Evolutionary conservation across 805 yeast species (phyloP), one percentile per base, ranked within the genome.

Genomic region (Blastobotrys mokoenaii): DNA sequence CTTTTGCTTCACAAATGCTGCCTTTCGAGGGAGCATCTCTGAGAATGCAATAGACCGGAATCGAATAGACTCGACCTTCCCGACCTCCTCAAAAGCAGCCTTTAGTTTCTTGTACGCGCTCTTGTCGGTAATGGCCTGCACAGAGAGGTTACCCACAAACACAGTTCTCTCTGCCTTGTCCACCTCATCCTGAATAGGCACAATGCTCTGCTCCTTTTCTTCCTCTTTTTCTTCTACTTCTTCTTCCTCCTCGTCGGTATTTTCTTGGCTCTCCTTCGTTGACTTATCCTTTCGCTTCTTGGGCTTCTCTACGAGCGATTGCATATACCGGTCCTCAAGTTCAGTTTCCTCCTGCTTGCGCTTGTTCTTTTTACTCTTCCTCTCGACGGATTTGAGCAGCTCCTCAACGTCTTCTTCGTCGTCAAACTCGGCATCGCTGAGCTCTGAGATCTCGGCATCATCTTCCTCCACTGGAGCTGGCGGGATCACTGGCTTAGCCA

Each of bases 31-130:
- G 41, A 88, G 71, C 30, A 84, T 80, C 59, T 88, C 94, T 45
- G 82, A 79, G 52, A 89, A 86, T 2, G 96, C 85, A 53, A 93
- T 82, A 2, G 97, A 88, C 66, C 99, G 76, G 70, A 88, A 93
- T 63, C 99, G 74, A 42, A 88, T 72, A 10, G 96, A 84, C 40
- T 78, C 81, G 41, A 90, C 69, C 17, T 66, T 63, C 10, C 84
- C 84, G 30, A 20, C 38, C 31, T 49, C 40, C 2, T 45, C 11
- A 54, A 90, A 84, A n/a, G 74, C 64, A 50, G 69, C 70, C 62
- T 84, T 84, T 65, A 90, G 82, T 44, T 69, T 62, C 57, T 80
- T 84, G 58, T 76, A 77, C 10, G 69, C 63, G 34, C 69, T 63
- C 60, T 85, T 86, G 40, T 77, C 73, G 1, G 82, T 73, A 51